Evolutionary conservation across 306 rosid species (phyloP), one percentile per base, ranked within the genome.

Genomic region (Malus sieversii): DNA sequence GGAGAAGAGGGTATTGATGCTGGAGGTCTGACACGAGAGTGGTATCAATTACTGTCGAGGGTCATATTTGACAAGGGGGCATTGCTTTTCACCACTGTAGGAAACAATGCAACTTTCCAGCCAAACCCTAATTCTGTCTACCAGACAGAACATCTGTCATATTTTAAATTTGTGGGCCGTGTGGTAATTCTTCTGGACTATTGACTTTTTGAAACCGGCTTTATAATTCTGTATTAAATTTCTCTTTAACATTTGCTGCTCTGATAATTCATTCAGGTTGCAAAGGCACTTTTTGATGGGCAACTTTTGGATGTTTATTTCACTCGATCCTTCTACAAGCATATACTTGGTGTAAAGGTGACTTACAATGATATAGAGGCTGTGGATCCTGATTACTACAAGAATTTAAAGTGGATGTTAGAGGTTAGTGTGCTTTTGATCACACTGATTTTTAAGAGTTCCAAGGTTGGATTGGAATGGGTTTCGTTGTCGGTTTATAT

Each of bases 1-100:
- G 99, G 97, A 57, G 99, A 96, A 80, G 99, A 96, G 87, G 99
- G 99, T 79, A 90, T 96, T 66, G 99, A 96, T 90, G 99, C 99
- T 10, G 99, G 99, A 74, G 99, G 99, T 72, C 87, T 96, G 77
- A 96, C 99, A 48, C 90, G 99, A 82, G 99, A 96, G 82, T 96
- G 99, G 99, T 96, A 96, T 88, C 99, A 96, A 61, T 82, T 96
- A 72, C 86, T 96, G 62, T 96, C 99, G 38, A 88, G 99, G 86
- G 98, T 96, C 71, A 86, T 96, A 83, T 96, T 96, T 75, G 98
- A 96, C 89, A 96, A 96, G 82, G 97, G 97, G 12, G 96, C 99
- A 77, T 84, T 96, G 88, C 96, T 96, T 82, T 96, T 96, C 84
- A 96, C 98, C 15, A 92, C 93, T 13, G 99, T 96, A 77, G 99